Base-by-base conservation (phyloP, 345 rosid species). In the Salix brachista region DNA sequence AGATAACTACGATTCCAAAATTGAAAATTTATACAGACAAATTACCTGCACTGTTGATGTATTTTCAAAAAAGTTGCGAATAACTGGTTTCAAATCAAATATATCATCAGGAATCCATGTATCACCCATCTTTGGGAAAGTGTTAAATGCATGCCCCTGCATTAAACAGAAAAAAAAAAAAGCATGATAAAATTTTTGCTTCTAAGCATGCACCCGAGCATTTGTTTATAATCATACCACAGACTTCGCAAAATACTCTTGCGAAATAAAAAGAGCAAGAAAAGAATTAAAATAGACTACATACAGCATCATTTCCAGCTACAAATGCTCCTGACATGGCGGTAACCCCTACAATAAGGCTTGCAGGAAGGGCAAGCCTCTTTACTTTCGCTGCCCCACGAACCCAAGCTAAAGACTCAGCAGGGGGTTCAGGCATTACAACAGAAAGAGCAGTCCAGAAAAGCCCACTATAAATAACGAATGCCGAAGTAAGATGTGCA, bases 271-370 rank as follows among this genome's bases (percentile, higher is more conserved):
- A 68, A 13, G 6, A 18, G 7, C 71, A 69, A 0, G 52, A 71
- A 28, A 39, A 66, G 44, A 10, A 37, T 13, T 8, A 25, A 62
- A 32, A 34, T 44, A 48, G 72, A 52, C 58, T 68, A 44, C 94
- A 65, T 82, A 90, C 99, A 72, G 97, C 98, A 89, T 96, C 98
- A 83, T 96, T 93, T 82, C 99, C 98, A 39, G 97, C 99, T 39
- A 96, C 99, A 75, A 96, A 92, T 32, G 98, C 99, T 42, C 99
- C 99, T 42, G 97, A 93, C 39, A 96, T 73, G 5, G 97, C 99
- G 54, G 98, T 96, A 76, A 93, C 77, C 69, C 91, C 97, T 36
- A 92, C 95, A 76, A 96, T 84, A 70, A 93, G 80, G 90, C 96
- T 82, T 56, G 87, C 91, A 60, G 98, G 98, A 80, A 93, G 84